Evolutionary conservation across 176 grass and related monocot species (phyloP), one percentile per base, ranked within the genome.

Genomic region (Secale cereale): DNA sequence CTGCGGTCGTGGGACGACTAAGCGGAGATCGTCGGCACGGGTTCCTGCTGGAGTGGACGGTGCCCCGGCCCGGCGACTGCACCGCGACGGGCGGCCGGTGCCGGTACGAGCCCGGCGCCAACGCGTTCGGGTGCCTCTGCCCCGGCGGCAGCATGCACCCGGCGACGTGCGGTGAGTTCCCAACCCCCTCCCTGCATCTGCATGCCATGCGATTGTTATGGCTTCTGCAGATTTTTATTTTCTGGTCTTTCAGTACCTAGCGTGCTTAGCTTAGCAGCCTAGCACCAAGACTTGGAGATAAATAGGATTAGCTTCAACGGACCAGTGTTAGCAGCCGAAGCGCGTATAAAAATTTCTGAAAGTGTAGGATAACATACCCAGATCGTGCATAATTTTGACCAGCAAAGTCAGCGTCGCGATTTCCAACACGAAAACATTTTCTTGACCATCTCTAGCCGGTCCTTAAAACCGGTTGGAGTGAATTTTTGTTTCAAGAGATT

Each of bases 41-140:
- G 33, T 90, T 83, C 74, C 15, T 79, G 30, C 19, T 86, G 41
- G 79, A 90, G 43, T 90, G 88, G 88, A 46, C 72, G 41, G 74
- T 82, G 56, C 65, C 79, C n/a, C n/a, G n/a, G n/a, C n/a, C n/a
- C n/a, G n/a, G n/a, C n/a, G n/a, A n/a, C n/a, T n/a, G 88, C 73
- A 41, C 12, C 32, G 27, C 20, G 1, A 86, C 31, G 56, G 74
- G 84, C 50, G 88, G 88, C 0, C 14, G 41, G 41, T 86, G 88
- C 73, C 84, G 57, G 26, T 78, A 46, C 41, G 79, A 76, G 25
- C 26, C 0, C 56, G 41, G 20, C 33, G 1, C 1, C 0, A 28
- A 80, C 8, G 77, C 68, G 43, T 90, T 90, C 74, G 3, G 74
- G 27, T 86, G 88, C 66, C 74, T 74, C 33, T 90, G 88, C 79